phyloP scores from a whole-genome alignment of 106 monocot genomes.

The Dendrobium chrysotoxum region DNA sequence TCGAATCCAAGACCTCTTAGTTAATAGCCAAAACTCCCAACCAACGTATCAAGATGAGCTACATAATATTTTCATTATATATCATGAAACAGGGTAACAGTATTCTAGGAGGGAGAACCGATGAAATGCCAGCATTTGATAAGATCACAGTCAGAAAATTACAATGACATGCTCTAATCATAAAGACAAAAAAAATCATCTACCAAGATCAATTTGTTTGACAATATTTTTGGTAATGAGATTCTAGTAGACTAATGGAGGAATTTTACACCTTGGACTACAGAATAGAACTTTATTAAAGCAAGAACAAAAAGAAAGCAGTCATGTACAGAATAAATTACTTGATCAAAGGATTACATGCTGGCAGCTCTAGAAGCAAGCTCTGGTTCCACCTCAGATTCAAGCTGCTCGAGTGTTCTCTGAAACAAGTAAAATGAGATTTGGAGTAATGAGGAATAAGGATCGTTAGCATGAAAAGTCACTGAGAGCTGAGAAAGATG shows the following conservation, averaged over 20 bases:
- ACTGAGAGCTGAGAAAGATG: background rate
- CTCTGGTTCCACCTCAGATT: slow-evolving; percentile 56
- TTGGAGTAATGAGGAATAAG: background rate
- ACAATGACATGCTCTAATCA: background rate
- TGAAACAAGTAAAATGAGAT: slow-evolving; percentile 27
- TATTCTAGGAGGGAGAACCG: too few species aligned
- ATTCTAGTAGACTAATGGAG: slow-evolving; percentile 1
- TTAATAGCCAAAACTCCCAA: too few species aligned
- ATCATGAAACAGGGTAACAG: too few species aligned
- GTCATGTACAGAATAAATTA: slow-evolving; percentile 30
- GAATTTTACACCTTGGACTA: slow-evolving; percentile 12
- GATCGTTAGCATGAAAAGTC: background rate
- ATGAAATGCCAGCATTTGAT: too few species aligned
- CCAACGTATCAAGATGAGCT: too few species aligned
- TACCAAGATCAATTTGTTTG: background rate
- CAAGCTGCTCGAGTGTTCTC: slow-evolving; percentile 29
- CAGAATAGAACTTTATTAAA: slow-evolving; percentile 15
- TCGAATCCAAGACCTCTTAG: too few species aligned
- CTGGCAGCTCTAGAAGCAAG: slow-evolving; percentile 53
- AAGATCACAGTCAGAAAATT: background rate
- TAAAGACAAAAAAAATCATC: background rate
- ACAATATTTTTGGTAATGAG: background rate
- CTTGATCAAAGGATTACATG: slow-evolving; percentile 38
- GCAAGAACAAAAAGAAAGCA: slow-evolving; percentile 13
- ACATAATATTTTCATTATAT: too few species aligned